Conservation (phyloP, 2,329 filamentous ascomycete species). For the Phialophora chinensis region DNA sequence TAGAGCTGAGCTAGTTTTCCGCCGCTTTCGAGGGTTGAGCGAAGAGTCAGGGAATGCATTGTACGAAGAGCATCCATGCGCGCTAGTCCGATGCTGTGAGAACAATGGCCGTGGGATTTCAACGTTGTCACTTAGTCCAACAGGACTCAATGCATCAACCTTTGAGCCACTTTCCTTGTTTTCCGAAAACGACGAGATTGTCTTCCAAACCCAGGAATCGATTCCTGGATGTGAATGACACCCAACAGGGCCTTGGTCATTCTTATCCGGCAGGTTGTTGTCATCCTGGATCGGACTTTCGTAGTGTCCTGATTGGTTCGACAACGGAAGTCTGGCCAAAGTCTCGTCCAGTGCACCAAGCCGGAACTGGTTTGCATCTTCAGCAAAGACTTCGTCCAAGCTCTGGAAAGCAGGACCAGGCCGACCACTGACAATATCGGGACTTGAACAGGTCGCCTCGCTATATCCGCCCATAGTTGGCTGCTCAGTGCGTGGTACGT, state of each 20-base stretch:
- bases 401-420: constrained; percentile 31
- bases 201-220: constrained; percentile 27
- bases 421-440: constrained; percentile 2
- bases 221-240: constrained; percentile 20
- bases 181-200: constrained; percentile 7
- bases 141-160: not conserved
- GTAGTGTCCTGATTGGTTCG: constrained; percentile 2
- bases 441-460: constrained; percentile 21
- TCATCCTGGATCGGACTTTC: constrained; percentile 1
- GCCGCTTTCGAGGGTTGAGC: constrained; percentile 30
- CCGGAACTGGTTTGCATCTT: constrained; percentile 15
- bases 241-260: not conserved
- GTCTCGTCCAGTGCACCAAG: not conserved
- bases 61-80: constrained; percentile 1
- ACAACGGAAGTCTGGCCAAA: constrained; percentile 4
- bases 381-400: constrained; percentile 31
- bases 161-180: not conserved
- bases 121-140: constrained; percentile 14
- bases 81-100: constrained; percentile 14
- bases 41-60: constrained; percentile 18
- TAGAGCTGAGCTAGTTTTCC: constrained; percentile 25
- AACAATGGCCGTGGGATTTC: constrained; percentile 37
- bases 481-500: not conserved
- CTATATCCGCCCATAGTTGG: constrained; percentile 41
- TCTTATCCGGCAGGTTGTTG: not conserved